Evolutionary conservation across 2,329 filamentous ascomycete species (phyloP).

Genomic region (Pseudocercospora musae): DNA sequence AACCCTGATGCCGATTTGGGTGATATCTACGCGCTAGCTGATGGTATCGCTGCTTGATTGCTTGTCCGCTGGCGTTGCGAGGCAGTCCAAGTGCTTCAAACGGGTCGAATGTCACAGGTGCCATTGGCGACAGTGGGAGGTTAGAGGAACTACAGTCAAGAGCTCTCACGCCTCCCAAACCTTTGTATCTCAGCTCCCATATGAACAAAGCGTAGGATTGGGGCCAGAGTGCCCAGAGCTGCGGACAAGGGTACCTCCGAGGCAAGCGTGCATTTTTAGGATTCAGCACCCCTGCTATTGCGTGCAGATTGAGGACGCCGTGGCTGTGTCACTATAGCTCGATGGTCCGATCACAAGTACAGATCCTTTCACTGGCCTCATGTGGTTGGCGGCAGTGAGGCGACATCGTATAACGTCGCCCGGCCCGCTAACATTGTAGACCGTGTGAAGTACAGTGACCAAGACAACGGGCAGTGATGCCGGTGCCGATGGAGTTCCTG

Average conservation of each 20-base stretch:
- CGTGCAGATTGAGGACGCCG: conserved; percentile 3
- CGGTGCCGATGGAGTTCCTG: not conserved
- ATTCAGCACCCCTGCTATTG: not conserved
- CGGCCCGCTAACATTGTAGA: not conserved
- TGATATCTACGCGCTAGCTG: conserved; percentile 86
- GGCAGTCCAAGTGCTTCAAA: conserved; percentile 76
- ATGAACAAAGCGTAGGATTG: conserved; percentile 9
- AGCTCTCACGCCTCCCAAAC: conserved; percentile 14
- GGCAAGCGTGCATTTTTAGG: conserved; percentile 3
- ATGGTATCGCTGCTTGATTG: conserved; percentile 87
- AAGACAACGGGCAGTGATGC: not conserved
- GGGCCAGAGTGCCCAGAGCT: conserved; percentile 11
- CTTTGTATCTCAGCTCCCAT: conserved; percentile 18
- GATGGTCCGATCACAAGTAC: not conserved
- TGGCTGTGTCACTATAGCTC: not conserved
- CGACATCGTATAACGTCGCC: not conserved
- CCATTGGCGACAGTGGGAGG: conserved; percentile 14
- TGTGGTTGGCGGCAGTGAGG: not conserved
- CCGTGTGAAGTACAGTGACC: not conserved
- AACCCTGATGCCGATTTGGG: conserved; percentile 48
- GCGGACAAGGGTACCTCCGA: conserved; percentile 1
- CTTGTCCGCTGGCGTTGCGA: conserved; percentile 66
- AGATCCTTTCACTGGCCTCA: not conserved
- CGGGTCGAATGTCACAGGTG: conserved; percentile 55
- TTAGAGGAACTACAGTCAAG: conserved; percentile 18